Conservation (phyloP, 495 filamentous ascomycete genomes). For the Lepraria neglecta region DNA sequence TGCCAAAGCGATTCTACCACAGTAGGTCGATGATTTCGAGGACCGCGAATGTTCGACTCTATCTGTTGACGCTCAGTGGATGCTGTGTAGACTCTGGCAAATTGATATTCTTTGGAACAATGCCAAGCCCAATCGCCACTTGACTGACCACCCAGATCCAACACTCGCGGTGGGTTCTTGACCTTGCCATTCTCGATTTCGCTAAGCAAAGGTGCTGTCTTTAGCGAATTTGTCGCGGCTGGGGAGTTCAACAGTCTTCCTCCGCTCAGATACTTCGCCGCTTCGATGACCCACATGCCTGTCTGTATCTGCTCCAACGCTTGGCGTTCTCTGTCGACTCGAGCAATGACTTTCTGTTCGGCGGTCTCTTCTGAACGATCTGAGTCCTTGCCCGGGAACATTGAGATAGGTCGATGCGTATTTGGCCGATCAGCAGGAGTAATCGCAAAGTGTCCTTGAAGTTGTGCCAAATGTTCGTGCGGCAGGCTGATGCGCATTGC, state of each 20-base stretch:
- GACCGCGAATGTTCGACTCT: constrained; percentile 67
- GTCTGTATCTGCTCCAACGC: constrained; percentile 68
- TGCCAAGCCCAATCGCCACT: constrained; percentile 95
- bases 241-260: constrained; percentile 76
- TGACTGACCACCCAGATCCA: constrained; percentile 82
- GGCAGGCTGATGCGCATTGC: constrained; percentile 64
- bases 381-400: constrained; percentile 48
- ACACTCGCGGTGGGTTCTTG: constrained; percentile 54
- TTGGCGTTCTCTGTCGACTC: constrained; percentile 69
- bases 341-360: constrained; percentile 44
- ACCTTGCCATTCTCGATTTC: constrained; percentile 20
- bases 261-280: constrained; percentile 67
- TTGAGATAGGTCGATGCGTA: constrained; percentile 47
- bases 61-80: constrained; percentile 62
- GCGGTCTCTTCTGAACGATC: constrained; percentile 34
- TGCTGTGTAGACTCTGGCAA: constrained; percentile 80
- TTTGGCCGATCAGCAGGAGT: constrained; percentile 41
- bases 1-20: constrained; percentile 66
- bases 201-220: constrained; percentile 25
- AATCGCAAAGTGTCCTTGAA: constrained; percentile 70
- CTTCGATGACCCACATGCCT: constrained; percentile 74
- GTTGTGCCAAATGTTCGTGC: constrained; percentile 59
- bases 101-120: constrained; percentile 73
- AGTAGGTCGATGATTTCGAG: constrained; percentile 77
- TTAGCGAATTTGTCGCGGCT: constrained; percentile 52